Evolutionary conservation across 805 yeast genomes (phyloP), one percentile per base, ranked within the genome.

Genomic region (Candida boidinii): DNA sequence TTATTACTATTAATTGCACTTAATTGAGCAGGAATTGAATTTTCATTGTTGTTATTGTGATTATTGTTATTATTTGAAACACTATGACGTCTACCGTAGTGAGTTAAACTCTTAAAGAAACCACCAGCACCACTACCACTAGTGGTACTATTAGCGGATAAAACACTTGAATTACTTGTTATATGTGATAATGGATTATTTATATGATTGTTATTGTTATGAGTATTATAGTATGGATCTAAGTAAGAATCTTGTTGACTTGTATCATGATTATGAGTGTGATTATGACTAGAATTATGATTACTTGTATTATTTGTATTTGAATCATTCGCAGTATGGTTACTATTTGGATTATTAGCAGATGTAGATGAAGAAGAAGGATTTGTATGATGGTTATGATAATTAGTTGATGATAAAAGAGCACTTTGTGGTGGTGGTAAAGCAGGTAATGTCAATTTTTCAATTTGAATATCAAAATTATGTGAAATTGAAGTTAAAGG

Each of bases 401-500:
- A 42, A 7, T 62, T 59, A 7, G 70, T 44, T 39, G 63, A 37
- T 42, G 71, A 48, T 30, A 53, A 36, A 34, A 62, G 24, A 32
- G 52, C 56, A 28, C 36, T 41, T 27, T 48, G 64, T 25, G 48
- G 60, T 13, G 48, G 56, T 28, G 35, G 49, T 37, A 46, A 36
- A 15, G 51, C 42, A 4, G 58, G 61, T 21, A 42, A 35, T 19
- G 41, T 48, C 23, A 47, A 42, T 13, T 43, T 65, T 25, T 64
- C 60, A 10, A 72, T 43, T 28, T 63, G 62, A 16, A 70, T 49
- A 39, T 48, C 36, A 15, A 73, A 47, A 2, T 45, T 48, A 46
- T 76, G 81, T 1, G 43, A 38, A 8, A 76, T 54, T 4, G 64
- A 47, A 1, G 80, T 75, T 38, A 69, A 60, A 8, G 75, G 64